Conservation (phyloP, 1,284 basidiomycete species). For the Ustilago shanxiensis region DNA sequence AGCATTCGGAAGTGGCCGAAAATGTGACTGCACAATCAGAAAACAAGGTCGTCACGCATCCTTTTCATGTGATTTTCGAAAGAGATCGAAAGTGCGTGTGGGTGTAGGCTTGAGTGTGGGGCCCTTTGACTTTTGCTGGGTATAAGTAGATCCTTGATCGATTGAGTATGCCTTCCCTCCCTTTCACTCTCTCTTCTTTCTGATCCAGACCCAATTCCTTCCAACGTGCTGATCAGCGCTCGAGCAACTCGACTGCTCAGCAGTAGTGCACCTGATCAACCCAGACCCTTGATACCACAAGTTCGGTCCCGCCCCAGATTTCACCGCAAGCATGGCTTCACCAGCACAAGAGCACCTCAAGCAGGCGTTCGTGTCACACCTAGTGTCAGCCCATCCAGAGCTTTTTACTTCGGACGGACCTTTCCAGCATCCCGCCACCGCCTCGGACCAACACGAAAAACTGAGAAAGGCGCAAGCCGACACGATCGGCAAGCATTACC, state of each 20-base stretch:
- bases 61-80: background rate
- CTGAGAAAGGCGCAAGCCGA: background rate
- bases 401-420: too few relatives aligned
- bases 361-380: background rate
- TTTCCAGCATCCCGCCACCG: background rate
- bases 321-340: background rate
- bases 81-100: too few relatives aligned
- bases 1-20: background rate
- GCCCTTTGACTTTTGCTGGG: background rate
- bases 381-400: background rate
- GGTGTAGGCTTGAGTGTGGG: background rate
- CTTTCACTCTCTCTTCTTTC: background rate
- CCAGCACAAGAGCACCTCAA: background rate
- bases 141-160: background rate
- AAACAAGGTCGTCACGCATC: constrained; percentile 6
- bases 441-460: background rate
- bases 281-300: too few relatives aligned
- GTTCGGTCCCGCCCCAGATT: too few relatives aligned
- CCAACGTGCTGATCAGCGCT: too few relatives aligned
- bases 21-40: background rate
- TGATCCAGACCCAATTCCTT: too few relatives aligned
- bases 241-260: too few relatives aligned
- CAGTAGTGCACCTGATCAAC: too few relatives aligned
- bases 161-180: background rate
- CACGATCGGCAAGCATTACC: constrained; percentile 1